Evolutionary conservation across 148 eudicot species (phyloP).

Genomic region (Diospyros kaki): DNA sequence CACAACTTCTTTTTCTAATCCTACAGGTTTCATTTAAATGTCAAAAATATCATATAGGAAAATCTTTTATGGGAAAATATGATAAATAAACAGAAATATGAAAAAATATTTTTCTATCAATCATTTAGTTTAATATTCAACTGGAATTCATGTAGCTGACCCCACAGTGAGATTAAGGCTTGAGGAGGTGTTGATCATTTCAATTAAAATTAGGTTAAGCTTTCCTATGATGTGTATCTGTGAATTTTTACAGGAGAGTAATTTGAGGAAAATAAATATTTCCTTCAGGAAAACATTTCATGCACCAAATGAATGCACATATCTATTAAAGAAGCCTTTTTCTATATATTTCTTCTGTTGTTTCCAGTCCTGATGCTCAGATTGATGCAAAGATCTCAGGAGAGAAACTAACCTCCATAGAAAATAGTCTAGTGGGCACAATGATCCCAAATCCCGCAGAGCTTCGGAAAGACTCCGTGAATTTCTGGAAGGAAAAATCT

Average conservation of each 20-base stretch:
- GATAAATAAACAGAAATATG: background rate
- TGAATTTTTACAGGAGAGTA: background rate
- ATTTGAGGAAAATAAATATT: background rate
- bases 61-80: background rate
- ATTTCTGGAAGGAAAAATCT: conserved; percentile 41
- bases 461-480: conserved; percentile 63
- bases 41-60: background rate
- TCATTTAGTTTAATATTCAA: background rate
- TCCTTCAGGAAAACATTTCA: background rate
- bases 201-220: background rate
- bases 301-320: background rate
- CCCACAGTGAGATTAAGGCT: too few relatives aligned
- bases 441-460: conserved; percentile 73
- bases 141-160: too few relatives aligned
- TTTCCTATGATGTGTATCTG: background rate
- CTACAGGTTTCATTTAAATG: background rate
- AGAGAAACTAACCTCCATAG: conserved; percentile 72
- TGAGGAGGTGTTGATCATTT: too few relatives aligned
- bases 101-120: background rate
- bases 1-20: background rate
- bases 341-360: background rate
- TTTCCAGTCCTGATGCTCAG: background rate
- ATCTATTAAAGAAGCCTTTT: background rate
- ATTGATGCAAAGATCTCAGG: conserved; percentile 10
- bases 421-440: conserved; percentile 80